Evolutionary conservation across 176 grass and related monocot genomes (phyloP).

Genomic region (Echinochloa phyllopogon): DNA sequence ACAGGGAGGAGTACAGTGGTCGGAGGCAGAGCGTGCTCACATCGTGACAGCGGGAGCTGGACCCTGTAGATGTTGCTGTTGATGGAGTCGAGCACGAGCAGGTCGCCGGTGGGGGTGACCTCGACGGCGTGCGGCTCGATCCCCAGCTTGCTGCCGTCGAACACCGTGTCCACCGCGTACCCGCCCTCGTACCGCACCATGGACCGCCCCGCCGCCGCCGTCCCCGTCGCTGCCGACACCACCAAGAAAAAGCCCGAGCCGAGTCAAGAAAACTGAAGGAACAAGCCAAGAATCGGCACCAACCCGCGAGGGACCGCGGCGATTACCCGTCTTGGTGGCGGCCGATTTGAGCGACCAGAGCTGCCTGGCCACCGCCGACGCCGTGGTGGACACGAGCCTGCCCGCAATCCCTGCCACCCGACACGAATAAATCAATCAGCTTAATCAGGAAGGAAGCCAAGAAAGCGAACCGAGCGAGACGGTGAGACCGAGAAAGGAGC

Average conservation of each 20-base stretch:
- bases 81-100: conserved; percentile 92
- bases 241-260: neutral
- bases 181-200: conserved; percentile 93
- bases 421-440: conserved; percentile 9
- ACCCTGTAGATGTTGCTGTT: conserved; percentile 97
- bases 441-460: neutral
- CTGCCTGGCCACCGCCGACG: conserved; percentile 65
- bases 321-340: conserved; percentile 68
- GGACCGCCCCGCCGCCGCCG: conserved; percentile 54
- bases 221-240: conserved; percentile 42
- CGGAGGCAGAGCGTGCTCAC: conserved; percentile 53
- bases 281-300: conserved; percentile 23
- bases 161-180: conserved; percentile 91
- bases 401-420: conserved; percentile 62
- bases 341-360: conserved; percentile 90
- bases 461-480: neutral
- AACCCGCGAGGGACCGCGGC: neutral
- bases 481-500: conserved; percentile 20
- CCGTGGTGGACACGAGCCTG: conserved; percentile 62
- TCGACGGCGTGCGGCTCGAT: conserved; percentile 91
- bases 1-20: conserved; percentile 32
- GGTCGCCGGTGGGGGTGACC: conserved; percentile 76
- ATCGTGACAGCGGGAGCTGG: conserved; percentile 78
- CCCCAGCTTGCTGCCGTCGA: conserved; percentile 96
- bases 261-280: conserved; percentile 23